Percentiles rank a stretch among this genome's conserved stretches.
phyloP scores from a whole-genome alignment of 345 rosid genomes.

The Psidium friedrichsthalianum region DNA sequence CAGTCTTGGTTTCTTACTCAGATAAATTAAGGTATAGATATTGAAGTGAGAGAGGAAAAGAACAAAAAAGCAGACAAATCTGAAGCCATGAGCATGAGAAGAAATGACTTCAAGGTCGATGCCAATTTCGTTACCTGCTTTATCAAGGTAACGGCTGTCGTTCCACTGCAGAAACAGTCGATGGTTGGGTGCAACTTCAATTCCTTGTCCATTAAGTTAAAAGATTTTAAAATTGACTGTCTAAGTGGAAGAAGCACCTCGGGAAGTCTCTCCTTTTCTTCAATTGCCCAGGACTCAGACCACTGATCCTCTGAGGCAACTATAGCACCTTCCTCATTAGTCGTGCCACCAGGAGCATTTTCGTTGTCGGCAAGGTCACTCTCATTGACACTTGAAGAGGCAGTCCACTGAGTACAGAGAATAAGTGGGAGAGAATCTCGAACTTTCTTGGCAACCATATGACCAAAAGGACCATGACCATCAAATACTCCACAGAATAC shows the following conservation, averaged over 20 bases:
- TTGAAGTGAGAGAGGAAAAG: not conserved
- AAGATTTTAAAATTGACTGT: slow-evolving; percentile 60
- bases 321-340: slow-evolving; percentile 33
- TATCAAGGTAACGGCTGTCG: slow-evolving; percentile 84
- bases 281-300: slow-evolving; percentile 33
- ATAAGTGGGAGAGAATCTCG: slow-evolving; percentile 72
- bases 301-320: slow-evolving; percentile 60
- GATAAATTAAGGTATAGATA: not conserved
- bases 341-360: slow-evolving; percentile 14
- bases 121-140: slow-evolving; percentile 48
- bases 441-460: slow-evolving; percentile 86
- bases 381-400: slow-evolving; percentile 18
- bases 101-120: not conserved
- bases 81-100: not conserved
- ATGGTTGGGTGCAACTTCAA: slow-evolving; percentile 73
- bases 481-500: slow-evolving; percentile 90
- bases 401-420: slow-evolving; percentile 50
- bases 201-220: slow-evolving; percentile 76
- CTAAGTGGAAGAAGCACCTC: slow-evolving; percentile 56
- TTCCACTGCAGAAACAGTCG: slow-evolving; percentile 96
- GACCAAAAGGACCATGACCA: slow-evolving; percentile 97
- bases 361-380: slow-evolving; percentile 8
- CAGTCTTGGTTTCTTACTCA: not conserved
- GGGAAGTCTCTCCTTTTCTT: slow-evolving; percentile 40
- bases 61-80: not conserved